phyloP scores from a whole-genome alignment of 2,329 filamentous ascomycete genomes.

The Talaromyces verruculosus region DNA sequence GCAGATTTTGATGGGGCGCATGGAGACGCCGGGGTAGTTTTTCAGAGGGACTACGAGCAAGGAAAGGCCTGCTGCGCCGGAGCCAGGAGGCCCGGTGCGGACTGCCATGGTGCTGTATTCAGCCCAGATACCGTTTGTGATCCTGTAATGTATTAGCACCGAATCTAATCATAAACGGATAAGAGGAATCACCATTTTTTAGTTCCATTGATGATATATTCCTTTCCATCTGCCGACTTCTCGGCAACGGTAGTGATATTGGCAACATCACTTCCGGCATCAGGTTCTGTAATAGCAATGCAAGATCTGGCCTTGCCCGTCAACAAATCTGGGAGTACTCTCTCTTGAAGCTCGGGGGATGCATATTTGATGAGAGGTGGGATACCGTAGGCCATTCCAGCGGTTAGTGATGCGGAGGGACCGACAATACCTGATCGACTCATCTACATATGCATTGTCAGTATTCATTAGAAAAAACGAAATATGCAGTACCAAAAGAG shows the following conservation, averaged over 20 bases:
- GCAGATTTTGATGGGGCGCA: conserved; percentile 66
- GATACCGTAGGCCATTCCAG: conserved; percentile 70
- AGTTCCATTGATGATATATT: conserved; percentile 70
- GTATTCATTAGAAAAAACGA: neutral
- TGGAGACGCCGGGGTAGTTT: conserved; percentile 63
- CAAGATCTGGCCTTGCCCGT: conserved; percentile 66
- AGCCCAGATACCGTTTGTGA: conserved; percentile 70
- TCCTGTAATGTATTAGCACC: conserved; percentile 42
- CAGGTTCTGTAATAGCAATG: conserved; percentile 77
- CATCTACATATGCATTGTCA: conserved; percentile 49
- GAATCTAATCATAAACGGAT: neutral
- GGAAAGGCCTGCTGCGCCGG: conserved; percentile 62
- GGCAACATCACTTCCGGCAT: conserved; percentile 71
- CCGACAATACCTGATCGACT: conserved; percentile 63
- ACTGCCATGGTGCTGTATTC: conserved; percentile 71
- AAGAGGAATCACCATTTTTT: conserved; percentile 64
- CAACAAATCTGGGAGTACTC: conserved; percentile 67
- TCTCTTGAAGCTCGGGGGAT: conserved; percentile 60
- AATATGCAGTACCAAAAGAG: no score
- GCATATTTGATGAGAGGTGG: conserved; percentile 71
- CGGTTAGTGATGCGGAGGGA: conserved; percentile 64
- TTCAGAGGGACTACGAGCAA: conserved; percentile 71
- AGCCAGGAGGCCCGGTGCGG: conserved; percentile 60
- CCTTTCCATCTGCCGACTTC: conserved; percentile 62
- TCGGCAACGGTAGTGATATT: conserved; percentile 68